Conservation (phyloP, 306 rosid species). For the Inga leiocalycina region DNA sequence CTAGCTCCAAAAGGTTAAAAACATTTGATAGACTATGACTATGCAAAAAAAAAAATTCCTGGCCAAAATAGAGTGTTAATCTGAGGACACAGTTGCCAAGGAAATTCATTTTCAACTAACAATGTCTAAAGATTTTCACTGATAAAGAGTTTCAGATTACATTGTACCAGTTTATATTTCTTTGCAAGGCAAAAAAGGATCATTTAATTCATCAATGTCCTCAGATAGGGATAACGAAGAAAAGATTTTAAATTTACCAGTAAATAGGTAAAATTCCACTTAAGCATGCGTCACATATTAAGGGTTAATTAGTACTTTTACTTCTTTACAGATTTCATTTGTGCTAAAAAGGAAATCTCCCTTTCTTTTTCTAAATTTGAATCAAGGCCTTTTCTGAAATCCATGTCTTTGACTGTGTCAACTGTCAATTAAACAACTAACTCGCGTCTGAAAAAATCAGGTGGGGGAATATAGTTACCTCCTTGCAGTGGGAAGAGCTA, state of each 20-base stretch:
- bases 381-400: background rate
- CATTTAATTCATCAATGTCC: background rate
- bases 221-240: background rate
- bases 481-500: constrained; percentile 51
- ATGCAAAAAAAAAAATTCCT: background rate
- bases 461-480: constrained; percentile 42
- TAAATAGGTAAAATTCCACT: background rate
- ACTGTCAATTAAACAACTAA: background rate
- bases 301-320: background rate
- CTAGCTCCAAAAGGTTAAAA: background rate
- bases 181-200: background rate
- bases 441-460: background rate
- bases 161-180: background rate
- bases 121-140: background rate
- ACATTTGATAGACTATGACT: background rate
- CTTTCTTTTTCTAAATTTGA: background rate
- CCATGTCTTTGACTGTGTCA: background rate
- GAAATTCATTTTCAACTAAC: background rate
- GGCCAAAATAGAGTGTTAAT: background rate
- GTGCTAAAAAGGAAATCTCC: background rate
- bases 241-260: background rate
- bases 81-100: background rate
- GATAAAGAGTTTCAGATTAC: background rate
- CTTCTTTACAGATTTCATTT: background rate
- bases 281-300: background rate